Conservation (phyloP, 83 land plant genomes). For the Picea abies region DNA sequence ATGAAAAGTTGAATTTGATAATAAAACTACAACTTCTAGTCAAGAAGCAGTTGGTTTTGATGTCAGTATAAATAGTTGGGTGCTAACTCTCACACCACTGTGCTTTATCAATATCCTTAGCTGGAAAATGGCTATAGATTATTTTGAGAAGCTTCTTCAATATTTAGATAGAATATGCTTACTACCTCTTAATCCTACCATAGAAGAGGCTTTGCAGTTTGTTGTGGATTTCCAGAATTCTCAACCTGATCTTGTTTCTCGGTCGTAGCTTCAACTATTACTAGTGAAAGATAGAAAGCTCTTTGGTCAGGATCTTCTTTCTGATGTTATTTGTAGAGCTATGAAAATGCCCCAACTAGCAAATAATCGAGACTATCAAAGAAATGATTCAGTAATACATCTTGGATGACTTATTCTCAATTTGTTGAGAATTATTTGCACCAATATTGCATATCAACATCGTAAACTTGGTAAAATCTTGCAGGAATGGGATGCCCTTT, state of each 20-base stretch:
- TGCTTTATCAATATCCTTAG: constrained; percentile 79
- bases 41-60: constrained; percentile 85
- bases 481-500: too few relatives aligned
- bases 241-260: constrained; percentile 93
- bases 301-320: constrained; percentile 68
- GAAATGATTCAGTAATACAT: constrained; percentile 60
- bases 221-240: constrained; percentile 82
- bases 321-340: constrained; percentile 61
- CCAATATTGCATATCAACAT: too few relatives aligned
- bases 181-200: constrained; percentile 57
- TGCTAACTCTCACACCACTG: constrained; percentile 92
- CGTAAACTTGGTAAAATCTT: too few relatives aligned
- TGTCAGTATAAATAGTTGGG: constrained; percentile 72
- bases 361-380: constrained; percentile 45
- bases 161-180: constrained; percentile 84
- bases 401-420: constrained; percentile 26
- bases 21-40: constrained; percentile 88
- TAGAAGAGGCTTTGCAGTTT: constrained; percentile 73
- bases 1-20: constrained; percentile 20
- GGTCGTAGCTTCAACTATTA: constrained; percentile 83
- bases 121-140: constrained; percentile 78
- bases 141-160: constrained; percentile 85
- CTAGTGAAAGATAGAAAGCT: constrained; percentile 90
- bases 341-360: constrained; percentile 48
- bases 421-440: too few relatives aligned